Conservation (phyloP, 73 alveolate species). For the Tetrahymena elliotti region DNA sequence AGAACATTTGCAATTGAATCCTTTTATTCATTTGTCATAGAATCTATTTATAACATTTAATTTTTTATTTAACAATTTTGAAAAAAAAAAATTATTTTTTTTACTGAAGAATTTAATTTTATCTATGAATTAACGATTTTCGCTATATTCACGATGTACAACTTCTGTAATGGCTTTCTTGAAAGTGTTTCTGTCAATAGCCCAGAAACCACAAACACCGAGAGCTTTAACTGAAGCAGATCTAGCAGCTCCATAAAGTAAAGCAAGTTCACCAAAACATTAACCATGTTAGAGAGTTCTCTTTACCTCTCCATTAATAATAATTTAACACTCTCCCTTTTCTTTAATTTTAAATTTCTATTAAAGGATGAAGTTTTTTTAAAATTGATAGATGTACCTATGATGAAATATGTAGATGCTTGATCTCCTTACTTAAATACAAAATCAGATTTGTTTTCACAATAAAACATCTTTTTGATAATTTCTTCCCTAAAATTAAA, state of each 20-base stretch:
- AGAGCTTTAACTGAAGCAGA: constrained; percentile 39
- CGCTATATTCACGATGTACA: constrained; percentile 33
- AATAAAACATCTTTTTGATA: constrained; percentile 27
- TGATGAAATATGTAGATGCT: constrained; percentile 25
- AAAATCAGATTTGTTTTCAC: constrained; percentile 4
- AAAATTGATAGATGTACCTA: no score
- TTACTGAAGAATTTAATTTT: constrained; percentile 33
- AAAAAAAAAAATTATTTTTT: no score
- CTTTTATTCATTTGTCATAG: constrained; percentile 39
- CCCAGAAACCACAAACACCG: constrained; percentile 40
- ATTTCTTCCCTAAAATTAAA: constrained; percentile 31
- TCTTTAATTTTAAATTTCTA: no score
- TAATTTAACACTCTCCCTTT: constrained; percentile 16
- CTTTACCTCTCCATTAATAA: constrained; percentile 23
- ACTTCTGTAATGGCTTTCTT: constrained; percentile 46
- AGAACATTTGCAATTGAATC: constrained; percentile 28
- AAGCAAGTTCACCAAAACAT: constrained; percentile 65
- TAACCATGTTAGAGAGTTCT: constrained; percentile 25
- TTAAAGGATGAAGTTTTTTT: no score
- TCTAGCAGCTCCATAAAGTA: constrained; percentile 59
- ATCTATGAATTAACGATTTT: constrained; percentile 43
- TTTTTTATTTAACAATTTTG: no score
- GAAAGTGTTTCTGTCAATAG: constrained; percentile 45
- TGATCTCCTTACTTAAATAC: constrained; percentile 23
- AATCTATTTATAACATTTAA: background rate